A percentile compares a stretch with the other conserved stretches of the same genome.
phyloP scores from a whole-genome alignment of 371 early-diverging fungal genomes.

The Lichtheimia hyalospora region DNA sequence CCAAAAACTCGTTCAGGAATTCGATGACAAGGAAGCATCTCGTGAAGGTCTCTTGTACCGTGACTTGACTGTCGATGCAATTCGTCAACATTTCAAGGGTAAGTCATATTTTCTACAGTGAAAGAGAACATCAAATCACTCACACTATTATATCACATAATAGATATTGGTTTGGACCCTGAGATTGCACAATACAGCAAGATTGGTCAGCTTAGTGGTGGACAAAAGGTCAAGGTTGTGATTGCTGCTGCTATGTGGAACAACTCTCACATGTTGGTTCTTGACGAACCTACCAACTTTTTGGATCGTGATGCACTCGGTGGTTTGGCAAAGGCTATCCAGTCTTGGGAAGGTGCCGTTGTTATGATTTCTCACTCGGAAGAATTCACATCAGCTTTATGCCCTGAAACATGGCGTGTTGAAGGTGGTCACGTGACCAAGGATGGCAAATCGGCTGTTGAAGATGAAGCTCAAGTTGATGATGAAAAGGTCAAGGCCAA shows the following conservation, averaged over 20 bases:
- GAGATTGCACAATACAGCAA: constrained; percentile 77
- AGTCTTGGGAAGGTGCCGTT: constrained; percentile 81
- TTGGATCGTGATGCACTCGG: constrained; percentile 88
- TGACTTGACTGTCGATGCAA: constrained; percentile 62
- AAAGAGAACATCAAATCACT: background rate
- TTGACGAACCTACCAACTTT: constrained; percentile 90
- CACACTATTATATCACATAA: too few relatives aligned
- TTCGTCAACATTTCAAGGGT: constrained; percentile 65
- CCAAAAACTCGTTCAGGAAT: constrained; percentile 73
- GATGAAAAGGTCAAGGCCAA: constrained; percentile 61
- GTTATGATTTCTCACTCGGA: constrained; percentile 88
- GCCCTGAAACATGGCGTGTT: constrained; percentile 80
- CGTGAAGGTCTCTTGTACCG: constrained; percentile 73
- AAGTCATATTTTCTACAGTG: background rate
- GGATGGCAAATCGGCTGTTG: constrained; percentile 59
- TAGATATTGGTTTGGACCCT: constrained; percentile 76
- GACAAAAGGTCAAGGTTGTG: constrained; percentile 88
- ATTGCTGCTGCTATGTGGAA: constrained; percentile 85
- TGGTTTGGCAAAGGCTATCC: constrained; percentile 80
- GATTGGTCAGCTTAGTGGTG: constrained; percentile 77
- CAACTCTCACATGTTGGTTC: constrained; percentile 79
- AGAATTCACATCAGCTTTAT: constrained; percentile 79
- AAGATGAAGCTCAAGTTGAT: constrained; percentile 62
- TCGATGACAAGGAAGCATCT: constrained; percentile 81
- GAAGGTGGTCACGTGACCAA: constrained; percentile 59